Evolutionary conservation across 2,329 filamentous ascomycete species (phyloP), one percentile per base, ranked within the genome.

Genomic region (Trichoderma endophyticum): DNA sequence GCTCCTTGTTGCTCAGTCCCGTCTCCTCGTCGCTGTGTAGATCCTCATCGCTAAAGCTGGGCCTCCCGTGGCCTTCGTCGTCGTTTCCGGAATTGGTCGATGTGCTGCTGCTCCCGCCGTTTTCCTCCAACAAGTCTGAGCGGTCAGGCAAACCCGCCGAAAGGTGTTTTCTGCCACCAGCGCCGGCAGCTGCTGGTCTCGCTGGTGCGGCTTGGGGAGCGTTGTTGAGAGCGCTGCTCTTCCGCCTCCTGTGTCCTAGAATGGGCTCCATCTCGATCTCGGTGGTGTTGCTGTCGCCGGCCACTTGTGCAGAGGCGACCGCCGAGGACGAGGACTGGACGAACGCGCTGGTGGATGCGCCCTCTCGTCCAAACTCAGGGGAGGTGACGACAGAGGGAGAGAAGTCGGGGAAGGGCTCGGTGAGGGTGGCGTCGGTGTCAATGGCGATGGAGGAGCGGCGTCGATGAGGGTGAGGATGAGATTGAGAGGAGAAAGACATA

Each of bases 21-120:
- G 93, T 93, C 85, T 98, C 95, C 83, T 97, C 95, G 79, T 98
- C 95, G 76, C 95, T 93, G 73, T 93, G 89, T 32, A 93, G 80
- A 61, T 92, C 92, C 74, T 94, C 91, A 75, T 93, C 92, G 32
- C 90, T 90, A 69, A 89, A 86, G 76, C 88, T 84, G 75, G 90
- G 88, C 68, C 86, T 84, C 74, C 83, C 80, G 68, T 86, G 84
- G 74, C 83, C 80, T 4, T 78, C 77, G 14, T 80, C 79, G 60
- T 80, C 78, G 59, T 77, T 79, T 71, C 74, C 75, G 6, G 75
- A 71, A 9, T 72, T 75, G 26, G 51, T 71, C 59, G 75, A 75
- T 62, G 75, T 76, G 66, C 75, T 78, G 65, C 79, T 75, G 68
- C 75, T 77, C 28, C 73, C 73, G 60, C 74, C 75, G 59, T 77